phyloP scores from a whole-genome alignment of 805 yeast species.

The Saccharomycopsis fodiens region DNA sequence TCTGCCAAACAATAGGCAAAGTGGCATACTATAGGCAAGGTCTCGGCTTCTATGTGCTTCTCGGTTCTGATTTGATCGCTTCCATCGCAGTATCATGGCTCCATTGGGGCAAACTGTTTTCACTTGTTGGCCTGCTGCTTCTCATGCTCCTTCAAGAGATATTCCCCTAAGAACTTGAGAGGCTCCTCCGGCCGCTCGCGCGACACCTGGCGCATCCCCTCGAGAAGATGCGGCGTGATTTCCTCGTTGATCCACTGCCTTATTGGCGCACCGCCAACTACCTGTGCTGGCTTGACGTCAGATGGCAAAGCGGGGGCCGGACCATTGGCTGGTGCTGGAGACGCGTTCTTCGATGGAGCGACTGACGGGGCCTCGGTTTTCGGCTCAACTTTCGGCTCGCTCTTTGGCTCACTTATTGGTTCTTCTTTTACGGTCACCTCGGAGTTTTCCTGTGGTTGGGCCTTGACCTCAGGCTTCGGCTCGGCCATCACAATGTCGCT shows the following conservation, averaged over 20 bases:
- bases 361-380: background rate
- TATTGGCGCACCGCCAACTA: slow-evolving; percentile 65
- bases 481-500: too few relatives aligned
- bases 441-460: background rate
- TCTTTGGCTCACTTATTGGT: background rate
- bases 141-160: slow-evolving; percentile 35
- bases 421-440: background rate
- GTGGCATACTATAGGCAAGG: too few relatives aligned
- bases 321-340: background rate
- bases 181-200: slow-evolving; percentile 48
- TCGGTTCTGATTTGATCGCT: background rate
- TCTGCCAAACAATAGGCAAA: too few relatives aligned
- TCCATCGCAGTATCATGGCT: too few relatives aligned
- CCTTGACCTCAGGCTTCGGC: background rate
- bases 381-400: background rate
- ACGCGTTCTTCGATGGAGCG: background rate
- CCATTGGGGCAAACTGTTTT: too few relatives aligned
- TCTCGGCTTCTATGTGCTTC: background rate
- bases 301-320: slow-evolving; percentile 4
- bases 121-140: slow-evolving; percentile 12
- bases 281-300: slow-evolving; percentile 32
- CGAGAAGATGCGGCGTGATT: slow-evolving; percentile 54
- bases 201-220: slow-evolving; percentile 54
- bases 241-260: slow-evolving; percentile 60
- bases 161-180: slow-evolving; percentile 45